A percentile compares a stretch with the other conserved stretches of the same genome.
Conservation (phyloP, 371 early-diverging fungal genomes). For the Rhizomucor pusillus region DNA sequence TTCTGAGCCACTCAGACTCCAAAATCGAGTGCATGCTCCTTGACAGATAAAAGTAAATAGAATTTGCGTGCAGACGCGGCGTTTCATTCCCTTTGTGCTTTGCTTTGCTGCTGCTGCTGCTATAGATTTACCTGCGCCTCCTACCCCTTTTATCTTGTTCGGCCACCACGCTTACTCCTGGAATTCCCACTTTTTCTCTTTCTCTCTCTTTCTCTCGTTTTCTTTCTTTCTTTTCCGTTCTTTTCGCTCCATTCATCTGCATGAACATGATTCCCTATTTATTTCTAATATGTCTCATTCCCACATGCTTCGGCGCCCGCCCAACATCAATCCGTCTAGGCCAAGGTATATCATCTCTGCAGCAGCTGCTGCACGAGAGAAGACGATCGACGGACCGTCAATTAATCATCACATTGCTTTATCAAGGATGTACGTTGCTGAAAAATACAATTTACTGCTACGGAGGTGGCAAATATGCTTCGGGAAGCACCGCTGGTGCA, state of each 20-base stretch:
- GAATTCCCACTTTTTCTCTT: no score
- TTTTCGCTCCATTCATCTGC: no score
- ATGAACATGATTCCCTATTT: not conserved
- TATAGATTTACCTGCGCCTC: no score
- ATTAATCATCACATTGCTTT: not conserved
- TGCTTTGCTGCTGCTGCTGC: no score
- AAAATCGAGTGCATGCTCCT: no score
- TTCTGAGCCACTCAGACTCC: no score
- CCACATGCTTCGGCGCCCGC: not conserved
- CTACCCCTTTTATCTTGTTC: no score
- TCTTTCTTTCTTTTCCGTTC: not conserved
- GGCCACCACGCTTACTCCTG: no score
- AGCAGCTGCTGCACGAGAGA: not conserved
- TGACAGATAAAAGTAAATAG: no score
- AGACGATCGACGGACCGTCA: not conserved
- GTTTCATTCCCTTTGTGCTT: no score
- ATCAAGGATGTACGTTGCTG: constrained; percentile 9
- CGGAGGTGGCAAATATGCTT: constrained; percentile 6
- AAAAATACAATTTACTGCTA: constrained; percentile 10
- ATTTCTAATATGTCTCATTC: not conserved
- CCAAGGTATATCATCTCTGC: not conserved
- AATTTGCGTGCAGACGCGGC: no score
- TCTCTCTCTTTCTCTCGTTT: not conserved
- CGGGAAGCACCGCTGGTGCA: not conserved
- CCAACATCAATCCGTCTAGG: not conserved